Conservation (phyloP, 306 rosid genomes). For the Trichosanthes cucumerina region DNA sequence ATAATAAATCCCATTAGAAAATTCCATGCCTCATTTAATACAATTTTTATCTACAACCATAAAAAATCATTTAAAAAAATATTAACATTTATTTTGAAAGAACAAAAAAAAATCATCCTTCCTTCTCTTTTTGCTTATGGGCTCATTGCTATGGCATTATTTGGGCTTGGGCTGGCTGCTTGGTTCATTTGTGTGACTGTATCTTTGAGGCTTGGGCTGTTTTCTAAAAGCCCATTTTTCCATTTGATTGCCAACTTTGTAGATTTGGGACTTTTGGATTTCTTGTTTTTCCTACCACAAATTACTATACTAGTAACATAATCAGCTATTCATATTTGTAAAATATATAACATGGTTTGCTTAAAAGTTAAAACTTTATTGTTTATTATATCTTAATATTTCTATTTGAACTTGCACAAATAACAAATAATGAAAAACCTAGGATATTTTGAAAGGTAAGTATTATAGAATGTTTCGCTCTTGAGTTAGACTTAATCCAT, state of each 20-base stretch:
- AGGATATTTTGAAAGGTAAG: no score
- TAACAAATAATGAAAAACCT: no score
- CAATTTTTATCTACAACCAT: no score
- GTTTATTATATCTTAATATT: no score
- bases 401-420: no score
- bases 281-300: not conserved
- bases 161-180: not conserved
- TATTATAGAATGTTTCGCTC: not conserved
- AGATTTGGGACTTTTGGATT: not conserved
- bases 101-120: not conserved
- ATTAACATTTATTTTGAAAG: no score
- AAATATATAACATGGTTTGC: no score
- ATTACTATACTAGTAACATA: not conserved
- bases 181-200: not conserved
- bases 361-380: no score
- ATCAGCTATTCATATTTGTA: no score
- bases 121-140: not conserved
- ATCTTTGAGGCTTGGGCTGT: not conserved
- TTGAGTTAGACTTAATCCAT: not conserved
- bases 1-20: no score
- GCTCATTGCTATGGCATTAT: not conserved
- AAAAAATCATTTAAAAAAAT: no score
- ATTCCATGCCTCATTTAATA: no score
- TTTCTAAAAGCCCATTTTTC: not conserved
- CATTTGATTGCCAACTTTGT: not conserved